phyloP scores from a whole-genome alignment of 176 grass and related monocot species.

The Dactylis glomerata region DNA sequence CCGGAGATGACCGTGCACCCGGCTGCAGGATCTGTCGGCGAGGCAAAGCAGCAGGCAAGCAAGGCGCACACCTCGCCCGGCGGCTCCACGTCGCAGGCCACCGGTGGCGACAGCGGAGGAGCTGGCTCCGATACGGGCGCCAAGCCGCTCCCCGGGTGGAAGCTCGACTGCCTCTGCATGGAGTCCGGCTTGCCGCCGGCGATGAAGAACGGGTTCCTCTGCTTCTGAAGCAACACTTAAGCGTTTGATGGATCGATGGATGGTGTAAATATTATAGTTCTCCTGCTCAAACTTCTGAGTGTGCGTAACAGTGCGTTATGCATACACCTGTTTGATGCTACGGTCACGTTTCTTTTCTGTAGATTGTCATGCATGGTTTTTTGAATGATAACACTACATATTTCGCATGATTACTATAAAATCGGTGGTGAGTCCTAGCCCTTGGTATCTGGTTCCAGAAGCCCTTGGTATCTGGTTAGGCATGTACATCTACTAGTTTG shows the following conservation, averaged over 20 bases:
- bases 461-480: too few relatives aligned
- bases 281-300: too few relatives aligned
- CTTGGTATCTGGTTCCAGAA: too few relatives aligned
- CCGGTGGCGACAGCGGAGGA: not conserved
- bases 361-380: too few relatives aligned
- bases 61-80: conserved; percentile 36
- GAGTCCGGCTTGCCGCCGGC: conserved; percentile 18
- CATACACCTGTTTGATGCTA: too few relatives aligned
- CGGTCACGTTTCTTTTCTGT: too few relatives aligned
- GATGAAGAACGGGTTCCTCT: conserved; percentile 45
- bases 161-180: conserved; percentile 61
- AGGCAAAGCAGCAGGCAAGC: not conserved
- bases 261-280: too few relatives aligned
- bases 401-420: too few relatives aligned
- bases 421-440: too few relatives aligned
- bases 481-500: too few relatives aligned
- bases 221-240: conserved; percentile 37
- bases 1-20: conserved; percentile 30
- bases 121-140: not conserved
- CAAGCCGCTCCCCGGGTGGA: conserved; percentile 53
- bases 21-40: not conserved
- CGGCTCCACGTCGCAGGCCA: conserved; percentile 18
- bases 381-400: too few relatives aligned
- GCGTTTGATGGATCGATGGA: not conserved
- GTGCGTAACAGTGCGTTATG: too few relatives aligned